Base-by-base conservation (phyloP, 768 basidiomycete species). In the Boletus barrowsii region DNA sequence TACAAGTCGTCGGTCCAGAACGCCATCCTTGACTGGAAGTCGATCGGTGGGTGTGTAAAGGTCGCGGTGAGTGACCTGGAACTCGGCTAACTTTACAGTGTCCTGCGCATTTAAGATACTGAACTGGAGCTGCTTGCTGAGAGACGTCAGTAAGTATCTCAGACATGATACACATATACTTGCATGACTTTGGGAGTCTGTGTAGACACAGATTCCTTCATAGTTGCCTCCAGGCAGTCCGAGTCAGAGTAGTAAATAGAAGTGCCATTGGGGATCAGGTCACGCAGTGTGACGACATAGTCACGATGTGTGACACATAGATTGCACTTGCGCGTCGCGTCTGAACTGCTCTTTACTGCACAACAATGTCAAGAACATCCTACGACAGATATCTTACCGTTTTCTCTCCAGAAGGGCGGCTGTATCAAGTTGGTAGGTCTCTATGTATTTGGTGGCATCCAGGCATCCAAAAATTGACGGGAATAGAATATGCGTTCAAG, bases 351-450 rank as follows among this genome's bases (percentile, higher is more conserved):
- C 61, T 57, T 58, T 67, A 64, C 68, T 29, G 24, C 47, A 78
- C 68, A 68, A 93, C 69, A 68, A 97, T 96, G 94, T 94, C 93
- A 60, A 83, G 94, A 66, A 92, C 93, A 55, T 95, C 93, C 26
- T 96, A 97, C 73, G 94, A 97, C 71, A 81, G 93, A 80, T 98
- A 92, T 73, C 84, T 98, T 42, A 98, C 96, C 26, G 91, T 98
- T 61, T 97, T 97, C 78, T 97, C 93, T 3, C 94, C 94, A 3
- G 93, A 99, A 76, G 97, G 97, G 39, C 84, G 96, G 53, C 76
- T 99, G 55, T 99, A 98, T 70, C 97, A 99, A 94, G 96, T 98
- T 69, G 97, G 93, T 91, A 64, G 63, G 89, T 77, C 41, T 30
- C 20, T 17, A 30, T 33, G 37, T 44, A 10, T 40, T 53, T 4